A percentile compares a stretch with the other conserved stretches of the same genome.
Conservation (phyloP, 495 filamentous ascomycete genomes). For the Stereocaulon alpinum region DNA sequence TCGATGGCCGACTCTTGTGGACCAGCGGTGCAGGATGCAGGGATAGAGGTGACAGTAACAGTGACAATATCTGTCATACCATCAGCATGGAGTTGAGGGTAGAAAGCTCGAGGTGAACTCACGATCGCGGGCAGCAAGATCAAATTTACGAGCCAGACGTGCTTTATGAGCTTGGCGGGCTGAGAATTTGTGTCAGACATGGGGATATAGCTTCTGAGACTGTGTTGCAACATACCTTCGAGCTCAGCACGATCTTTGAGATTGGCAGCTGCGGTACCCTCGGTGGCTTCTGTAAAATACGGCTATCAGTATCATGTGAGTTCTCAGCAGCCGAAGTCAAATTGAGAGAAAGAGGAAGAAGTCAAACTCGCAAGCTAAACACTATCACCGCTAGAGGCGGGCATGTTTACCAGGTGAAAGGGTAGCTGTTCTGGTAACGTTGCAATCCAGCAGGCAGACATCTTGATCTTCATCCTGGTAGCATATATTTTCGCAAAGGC, state of each 20-base stretch:
- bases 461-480: no score
- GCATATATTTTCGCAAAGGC: no score
- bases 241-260: conserved; percentile 4
- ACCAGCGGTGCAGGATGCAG: background rate
- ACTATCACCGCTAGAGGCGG: background rate
- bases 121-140: conserved; percentile 2
- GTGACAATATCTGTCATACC: background rate
- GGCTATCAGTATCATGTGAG: background rate
- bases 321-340: no score
- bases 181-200: background rate
- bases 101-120: background rate
- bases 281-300: background rate
- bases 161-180: background rate
- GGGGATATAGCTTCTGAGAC: background rate
- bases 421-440: background rate
- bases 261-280: background rate
- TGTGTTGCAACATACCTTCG: background rate
- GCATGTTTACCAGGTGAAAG: conserved; percentile 1
- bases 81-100: background rate
- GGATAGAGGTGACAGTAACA: background rate
- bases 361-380: background rate
- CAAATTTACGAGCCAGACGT: conserved; percentile 12
- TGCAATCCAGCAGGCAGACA: no score
- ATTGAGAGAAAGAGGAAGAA: background rate
- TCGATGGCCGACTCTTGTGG: background rate